Evolutionary conservation across 2,329 filamentous ascomycete species (phyloP), one percentile per base, ranked within the genome.

Genomic region (Botrytis tulipae): DNA sequence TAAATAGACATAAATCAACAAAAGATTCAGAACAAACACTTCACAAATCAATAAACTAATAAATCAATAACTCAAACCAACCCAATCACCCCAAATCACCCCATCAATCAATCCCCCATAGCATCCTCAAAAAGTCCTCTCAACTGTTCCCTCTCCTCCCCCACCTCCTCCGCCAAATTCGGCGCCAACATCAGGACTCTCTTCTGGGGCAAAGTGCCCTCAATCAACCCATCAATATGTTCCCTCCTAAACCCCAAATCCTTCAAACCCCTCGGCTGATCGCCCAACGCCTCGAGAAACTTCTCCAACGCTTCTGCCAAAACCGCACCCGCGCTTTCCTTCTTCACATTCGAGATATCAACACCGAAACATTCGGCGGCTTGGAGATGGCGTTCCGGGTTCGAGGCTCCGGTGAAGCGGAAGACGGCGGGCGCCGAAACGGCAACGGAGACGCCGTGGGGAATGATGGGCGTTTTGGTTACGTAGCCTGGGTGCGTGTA

Each of bases 361-460:
- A 97, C 92, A 3, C 95, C 96, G 77, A 99, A 98, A 0, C 88
- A 90, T 82, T 97, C 94, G 0, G 96, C 95, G 0, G 95, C 96
- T 7, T 91, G 90, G 51, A 99, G 84, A 84, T 99, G 96, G 16
- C 96, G 90, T 71, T 97, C 94, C 0, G 96, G 96, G 80, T 98
- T 98, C 1, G 93, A 96, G 1, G 95, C 88, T 0, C 87, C 95
- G 0, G 95, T 99, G 84, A 98, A 98, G 44, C 89, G 90, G 88
- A 98, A 99, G 1, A 98, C 95, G 0, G 95, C 93, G 0, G 96
- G 95, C 0, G 95, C 94, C 0, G 94, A 95, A 10, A 98, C 95
- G 4, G 95, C 96, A 1, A 99, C 96, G 1, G 92, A 95, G 37
- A 99, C 96, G 71, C 96, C 96, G 82, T 99, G 96, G 0, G 96